phyloP scores from a whole-genome alignment of 352 stramenopile genomes.

The Phytophthora kernoviae region DNA sequence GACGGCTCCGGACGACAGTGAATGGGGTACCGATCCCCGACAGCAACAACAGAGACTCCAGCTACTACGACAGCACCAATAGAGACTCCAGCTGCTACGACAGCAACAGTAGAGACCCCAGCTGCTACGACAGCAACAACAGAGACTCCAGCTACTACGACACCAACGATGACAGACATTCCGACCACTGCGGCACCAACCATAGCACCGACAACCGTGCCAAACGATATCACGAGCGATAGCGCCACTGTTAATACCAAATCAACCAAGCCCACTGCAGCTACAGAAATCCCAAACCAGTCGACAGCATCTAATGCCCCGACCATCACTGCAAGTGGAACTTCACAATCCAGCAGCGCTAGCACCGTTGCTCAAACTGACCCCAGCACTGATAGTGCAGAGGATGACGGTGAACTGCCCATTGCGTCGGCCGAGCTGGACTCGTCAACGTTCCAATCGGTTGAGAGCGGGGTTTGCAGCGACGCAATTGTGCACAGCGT shows the following conservation, averaged over 20 bases:
- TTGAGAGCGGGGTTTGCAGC: slow-evolving; percentile 46
- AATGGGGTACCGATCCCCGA: not conserved
- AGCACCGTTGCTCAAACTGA: not conserved
- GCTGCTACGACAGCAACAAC: slow-evolving; percentile 3
- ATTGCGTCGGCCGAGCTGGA: slow-evolving; percentile 44
- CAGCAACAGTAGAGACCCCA: not conserved
- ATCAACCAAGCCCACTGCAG: slow-evolving; percentile 8
- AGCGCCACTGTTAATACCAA: not conserved
- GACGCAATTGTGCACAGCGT: slow-evolving; percentile 46
- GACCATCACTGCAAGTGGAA: not conserved
- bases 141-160: not conserved
- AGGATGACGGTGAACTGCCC: slow-evolving; percentile 6
- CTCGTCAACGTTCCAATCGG: slow-evolving; percentile 52
- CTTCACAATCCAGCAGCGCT: slow-evolving; percentile 3
- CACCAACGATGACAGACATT: not conserved
- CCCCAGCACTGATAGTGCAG: not conserved
- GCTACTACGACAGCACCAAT: not conserved
- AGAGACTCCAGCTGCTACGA: not conserved
- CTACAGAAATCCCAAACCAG: slow-evolving; percentile 7
- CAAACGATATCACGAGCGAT: not conserved
- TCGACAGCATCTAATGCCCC: not conserved
- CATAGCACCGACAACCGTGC: not conserved
- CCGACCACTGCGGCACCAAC: not conserved
- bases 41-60: slow-evolving; percentile 2
- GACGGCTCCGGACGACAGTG: not conserved